Evolutionary conservation across 1,284 basidiomycete species (phyloP), one percentile per base, ranked within the genome.

Genomic region (Trichosporon faecale): DNA sequence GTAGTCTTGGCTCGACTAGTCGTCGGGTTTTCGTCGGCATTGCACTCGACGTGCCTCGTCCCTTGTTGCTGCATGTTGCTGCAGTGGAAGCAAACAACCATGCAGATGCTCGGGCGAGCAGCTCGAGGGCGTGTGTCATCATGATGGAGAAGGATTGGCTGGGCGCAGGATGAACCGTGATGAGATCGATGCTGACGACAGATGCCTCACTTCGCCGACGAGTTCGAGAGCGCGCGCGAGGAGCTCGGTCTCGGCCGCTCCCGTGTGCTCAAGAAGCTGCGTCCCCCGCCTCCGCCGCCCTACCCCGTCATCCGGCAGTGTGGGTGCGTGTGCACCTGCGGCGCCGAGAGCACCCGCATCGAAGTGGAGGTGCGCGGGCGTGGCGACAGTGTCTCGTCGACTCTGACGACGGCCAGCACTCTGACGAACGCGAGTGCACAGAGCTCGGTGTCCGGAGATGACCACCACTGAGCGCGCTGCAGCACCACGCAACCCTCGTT

Each of bases 191-290:
- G 18, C 40, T 44, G 40, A 44, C 40, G 2, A 18, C 55, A 70
- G 66, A 66, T 70, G 66, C 69, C 69, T 11, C 69, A 70, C 52
- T 70, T 70, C 44, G 66, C 60, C 9, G 55, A 57, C 69, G 64
- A 71, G 25, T 73, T 73, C 16, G 64, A 57, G 60, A 33, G 55
- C n/a, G 64, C 71, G 11, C 66, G 72, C 2, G 27, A 25, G 9
- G 66, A 68, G 61, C 60, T 64, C 21, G 67, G 64, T 1, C 72
- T 73, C 1, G 46, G 63, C 9, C 64, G 60, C 4, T 71, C 70
- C 11, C 44, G 68, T 14, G 66, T 70, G 5, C 57, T 61, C 8
- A 61, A 61, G 57, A 61, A 61, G 57, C 27, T 61, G 31, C 57
- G 57, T 1, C 27, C 57, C 16, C 52, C 68, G 16, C 68, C 68